A percentile compares a stretch with the other conserved stretches of the same genome.
Evolutionary conservation across 805 yeast species (phyloP).

Genomic region (Metschnikowia hibisci): DNA sequence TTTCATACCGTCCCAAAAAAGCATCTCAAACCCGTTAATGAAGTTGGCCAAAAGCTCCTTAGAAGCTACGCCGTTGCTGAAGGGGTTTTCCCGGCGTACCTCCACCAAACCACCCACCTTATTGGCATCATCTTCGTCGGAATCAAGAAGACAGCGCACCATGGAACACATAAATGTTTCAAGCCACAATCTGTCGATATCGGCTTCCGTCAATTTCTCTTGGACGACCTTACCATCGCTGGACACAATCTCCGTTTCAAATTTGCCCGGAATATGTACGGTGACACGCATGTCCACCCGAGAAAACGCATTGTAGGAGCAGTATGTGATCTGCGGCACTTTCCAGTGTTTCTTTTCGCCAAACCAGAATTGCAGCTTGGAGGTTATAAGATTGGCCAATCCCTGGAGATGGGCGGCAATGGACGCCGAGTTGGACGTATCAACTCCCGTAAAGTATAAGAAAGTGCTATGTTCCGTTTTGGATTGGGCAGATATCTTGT

Average conservation of each 20-base stretch:
- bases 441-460: conserved; percentile 70
- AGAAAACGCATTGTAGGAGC: conserved; percentile 57
- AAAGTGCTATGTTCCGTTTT: conserved; percentile 62
- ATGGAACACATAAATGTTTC: conserved; percentile 65
- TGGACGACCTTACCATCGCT: conserved; percentile 49
- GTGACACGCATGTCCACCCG: conserved; percentile 67
- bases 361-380: conserved; percentile 71
- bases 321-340: conserved; percentile 67
- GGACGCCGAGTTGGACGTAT: conserved; percentile 70
- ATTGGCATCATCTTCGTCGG: conserved; percentile 64
- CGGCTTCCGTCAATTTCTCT: conserved; percentile 48
- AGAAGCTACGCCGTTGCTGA: conserved; percentile 47
- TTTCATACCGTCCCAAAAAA: conserved; percentile 63
- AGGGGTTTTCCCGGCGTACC: conserved; percentile 78
- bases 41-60: conserved; percentile 42
- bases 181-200: conserved; percentile 49
- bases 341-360: conserved; percentile 68
- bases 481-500: conserved; percentile 40
- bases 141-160: conserved; percentile 65
- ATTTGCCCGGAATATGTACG: conserved; percentile 73
- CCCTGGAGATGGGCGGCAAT: conserved; percentile 72
- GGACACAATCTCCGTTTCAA: conserved; percentile 51
- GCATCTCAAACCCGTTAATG: conserved; percentile 58
- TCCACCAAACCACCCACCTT: conserved; percentile 65
- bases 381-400: conserved; percentile 56